These are phyloP conservation scores for Nakaseomyces sp. DNA, from an alignment of 1,139 yeast species.

Conservation along the genomic window DNA sequence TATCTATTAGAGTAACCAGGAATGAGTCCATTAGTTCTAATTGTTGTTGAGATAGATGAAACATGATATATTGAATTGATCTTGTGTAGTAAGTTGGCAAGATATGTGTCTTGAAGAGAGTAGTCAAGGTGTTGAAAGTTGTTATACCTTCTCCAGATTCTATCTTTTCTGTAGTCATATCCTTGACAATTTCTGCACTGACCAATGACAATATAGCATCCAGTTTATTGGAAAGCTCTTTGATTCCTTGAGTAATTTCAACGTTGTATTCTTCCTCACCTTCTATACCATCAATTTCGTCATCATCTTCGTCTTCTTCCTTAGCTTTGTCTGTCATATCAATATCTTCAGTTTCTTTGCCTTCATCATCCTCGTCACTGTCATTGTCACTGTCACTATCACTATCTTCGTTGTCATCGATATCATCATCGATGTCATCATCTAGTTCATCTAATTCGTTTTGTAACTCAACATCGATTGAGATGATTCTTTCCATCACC, in stretches of 20 bases:
- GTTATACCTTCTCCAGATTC: constrained; percentile 58
- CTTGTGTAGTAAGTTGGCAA: constrained; percentile 90
- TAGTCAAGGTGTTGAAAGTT: constrained; percentile 65
- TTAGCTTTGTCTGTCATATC: constrained; percentile 20
- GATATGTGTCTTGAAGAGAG: constrained; percentile 72
- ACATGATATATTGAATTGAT: constrained; percentile 77
- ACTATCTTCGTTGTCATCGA: constrained; percentile 43
- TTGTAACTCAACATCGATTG: constrained; percentile 88
- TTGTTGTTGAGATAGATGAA: constrained; percentile 74
- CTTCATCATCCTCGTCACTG: constrained; percentile 27
- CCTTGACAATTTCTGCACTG: constrained; percentile 41
- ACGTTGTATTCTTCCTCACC: constrained; percentile 38
- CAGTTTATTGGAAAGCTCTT: constrained; percentile 53
- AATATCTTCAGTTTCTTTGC: constrained; percentile 20
- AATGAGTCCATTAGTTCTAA: constrained; percentile 79
- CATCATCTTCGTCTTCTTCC: constrained; percentile 31
- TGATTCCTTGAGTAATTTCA: constrained; percentile 46
- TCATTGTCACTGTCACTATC: constrained; percentile 32
- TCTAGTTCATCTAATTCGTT: constrained; percentile 80
- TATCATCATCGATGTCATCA: constrained; percentile 61
- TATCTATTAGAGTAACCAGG: constrained; percentile 71
- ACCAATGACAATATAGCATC: constrained; percentile 57
- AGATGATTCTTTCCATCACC: constrained; percentile 69
- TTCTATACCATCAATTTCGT: constrained; percentile 30
- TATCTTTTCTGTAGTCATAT: constrained; percentile 45